Evolutionary conservation across 192 early-diverging fungal species (phyloP), one percentile per base, ranked within the genome.

Genomic region (Martensiomyces pterosporus): DNA sequence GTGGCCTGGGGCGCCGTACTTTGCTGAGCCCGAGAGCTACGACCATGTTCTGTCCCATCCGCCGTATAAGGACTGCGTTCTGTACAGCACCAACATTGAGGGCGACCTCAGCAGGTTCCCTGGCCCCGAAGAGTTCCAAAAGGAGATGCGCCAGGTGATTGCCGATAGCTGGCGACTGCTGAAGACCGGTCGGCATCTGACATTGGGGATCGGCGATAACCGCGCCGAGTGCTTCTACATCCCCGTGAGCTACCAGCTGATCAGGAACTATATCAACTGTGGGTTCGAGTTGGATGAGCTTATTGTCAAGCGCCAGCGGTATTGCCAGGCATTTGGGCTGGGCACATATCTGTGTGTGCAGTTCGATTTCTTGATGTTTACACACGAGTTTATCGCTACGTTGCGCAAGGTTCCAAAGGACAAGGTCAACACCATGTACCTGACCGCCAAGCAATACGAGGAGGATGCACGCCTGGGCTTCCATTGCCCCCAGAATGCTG

Each of bases 121-220:
- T 10, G 90, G 87, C 10, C 70, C 82, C 6, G 64, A 76, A 0
- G 87, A 89, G 35, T 94, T 94, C 41, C 76, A 79, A 39, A 53
- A 53, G 9, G 86, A 94, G 60, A 91, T 91, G 82, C 65, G 51
- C 3, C 72, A 80, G 35, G 89, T 93, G 8, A 82, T 83, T 6
- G 52, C 39, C 3, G 84, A 92, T 43, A 82, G 82, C 24, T 81
- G 79, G 60, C 77, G 90, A 5, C 55, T 91, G 26, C 60, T 91
- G 14, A 92, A 90, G 55, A 75, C 79, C 60, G 76, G 71, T 15
- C 70, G 83, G 15, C 74, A 89, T 24, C 42, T 84, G 39, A 93
- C 91, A 0, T 55, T 95, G n/a, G 93, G 93, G 0, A 95, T 95
- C 44, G 93, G 93, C 17, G 93, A 95, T 46, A 95, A 95, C 46